These are phyloP conservation scores for Smallanthus sonchifolius DNA, from an alignment of 129 eudicot species.

Conservation along the genomic window DNA sequence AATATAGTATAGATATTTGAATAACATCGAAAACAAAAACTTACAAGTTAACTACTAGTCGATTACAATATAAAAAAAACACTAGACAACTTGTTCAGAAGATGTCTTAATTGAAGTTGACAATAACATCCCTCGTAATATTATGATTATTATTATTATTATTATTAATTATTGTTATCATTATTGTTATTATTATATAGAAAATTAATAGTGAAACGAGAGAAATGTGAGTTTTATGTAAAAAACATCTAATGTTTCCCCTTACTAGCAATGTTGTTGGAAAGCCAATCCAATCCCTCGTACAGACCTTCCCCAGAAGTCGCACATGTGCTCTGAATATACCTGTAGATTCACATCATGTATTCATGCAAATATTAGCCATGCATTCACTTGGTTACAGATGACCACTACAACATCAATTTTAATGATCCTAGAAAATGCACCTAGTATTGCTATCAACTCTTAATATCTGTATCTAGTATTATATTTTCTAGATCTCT, in stretches of 20 bases:
- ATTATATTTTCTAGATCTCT: background rate
- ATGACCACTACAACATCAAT: background rate
- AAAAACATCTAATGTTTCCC: conserved; percentile 11
- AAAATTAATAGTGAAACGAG: background rate
- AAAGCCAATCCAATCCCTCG: conserved; percentile 63
- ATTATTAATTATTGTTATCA: no score
- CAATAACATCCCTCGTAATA: background rate
- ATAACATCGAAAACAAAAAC: no score
- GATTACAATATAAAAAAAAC: background rate
- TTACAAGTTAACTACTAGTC: background rate
- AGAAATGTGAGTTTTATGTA: background rate
- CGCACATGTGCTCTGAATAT: conserved; percentile 63
- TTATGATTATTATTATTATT: no score
- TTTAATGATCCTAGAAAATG: no score
- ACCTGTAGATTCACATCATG: conserved; percentile 24
- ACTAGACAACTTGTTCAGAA: background rate
- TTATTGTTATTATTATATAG: background rate
- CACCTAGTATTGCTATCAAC: background rate
- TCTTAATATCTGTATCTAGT: no score
- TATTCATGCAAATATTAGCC: background rate
- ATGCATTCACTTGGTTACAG: background rate
- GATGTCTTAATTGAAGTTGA: background rate
- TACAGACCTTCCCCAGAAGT: conserved; percentile 58
- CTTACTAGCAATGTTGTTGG: conserved; percentile 62
- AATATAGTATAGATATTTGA: no score